Base-by-base conservation (phyloP, 2,329 filamentous ascomycete species). In the Aspergillus jensenii region DNA sequence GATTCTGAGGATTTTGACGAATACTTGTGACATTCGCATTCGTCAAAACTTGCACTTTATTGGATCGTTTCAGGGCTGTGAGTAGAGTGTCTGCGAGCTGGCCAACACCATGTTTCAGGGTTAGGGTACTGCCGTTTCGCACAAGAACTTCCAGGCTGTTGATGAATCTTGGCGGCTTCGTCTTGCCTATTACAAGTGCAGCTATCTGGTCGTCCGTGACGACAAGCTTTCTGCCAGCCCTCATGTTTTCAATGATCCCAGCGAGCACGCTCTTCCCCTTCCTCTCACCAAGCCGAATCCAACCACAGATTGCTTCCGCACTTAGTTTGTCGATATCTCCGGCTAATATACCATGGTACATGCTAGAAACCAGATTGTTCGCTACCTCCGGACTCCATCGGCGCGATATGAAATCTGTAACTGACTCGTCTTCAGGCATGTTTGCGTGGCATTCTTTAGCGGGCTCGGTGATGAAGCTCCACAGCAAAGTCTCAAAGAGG, bases 311-410 rank as follows among this genome's bases (percentile, higher is more conserved):
- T 51, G 85, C 86, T 65, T 85, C 86, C 48, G 85, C 86, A 73
- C 92, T 96, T 51, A 98, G 79, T 69, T 88, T 83, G 71, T 90
- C 86, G 48, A 96, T 85, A 74, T 97, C 90, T 5, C 95, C 95
- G 21, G 93, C 95, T 73, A 96, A 96, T 58, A 98, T 91, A 43
- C 95, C 95, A 74, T 98, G 95, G 53, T 91, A 75, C 2, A 86
- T 70, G 1, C 88, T 91, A 5, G 91, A 96, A 6, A 86, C 75
- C 17, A 96, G 54, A 66, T 96, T 93, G 65, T 95, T 82, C 14
- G 86, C 85, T 6, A 90, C 62, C 35, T 79, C 72, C 21, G 80
- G 77, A 44, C 81, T 80, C 15, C 87, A 71, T 7, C 85, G 74
- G 31, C 85, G 78, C 2, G 76, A 74, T 7, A 91, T 71, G 69